Evolutionary conservation across 495 filamentous ascomycete species (phyloP), one percentile per base, ranked within the genome.

Genomic region (Polyplosphaeria fusca): DNA sequence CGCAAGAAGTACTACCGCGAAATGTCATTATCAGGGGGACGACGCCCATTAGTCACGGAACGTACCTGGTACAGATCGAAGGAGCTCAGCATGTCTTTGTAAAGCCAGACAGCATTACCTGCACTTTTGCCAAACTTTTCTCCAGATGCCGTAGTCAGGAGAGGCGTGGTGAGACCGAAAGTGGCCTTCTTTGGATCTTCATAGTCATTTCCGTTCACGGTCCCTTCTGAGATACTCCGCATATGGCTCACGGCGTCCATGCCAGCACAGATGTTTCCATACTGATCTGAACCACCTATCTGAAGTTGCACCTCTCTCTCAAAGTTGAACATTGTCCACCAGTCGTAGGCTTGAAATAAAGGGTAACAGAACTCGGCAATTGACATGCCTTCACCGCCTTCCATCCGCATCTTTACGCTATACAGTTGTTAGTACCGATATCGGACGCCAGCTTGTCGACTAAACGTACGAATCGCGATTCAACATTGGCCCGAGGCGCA

Each of bases 211-310:
- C 65, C 53, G 26, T 67, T 57, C 43, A 60, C 38, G 1, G 48
- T 42, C 60, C 59, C 32, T 71, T 67, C 38, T 54, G 54, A 72
- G 42, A 76, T 81, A 41, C 79, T 82, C 27, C 79, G 32, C 50
- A 87, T 81, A 24, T 83, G 71, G 65, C 89, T 89, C 59, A 97
- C 75, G 2, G 86, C 80, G 35, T 96, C 88, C 67, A 95, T 86
- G 20, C 93, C 93, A 37, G 91, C 84, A 4, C 94, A 77, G 58
- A 99, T 96, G 68, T 99, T 99, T 55, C 93, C 93, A 70, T 83
- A 99, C 70, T 99, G 93, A 69, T 99, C 93, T 24, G 89, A 86
- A 39, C 93, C 93, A 47, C 93, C 93, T 38, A 99, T 90, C 70
- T 98, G 88, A 61, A 93, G 78, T 63, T 87, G 85, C 7, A 87